phyloP scores from a whole-genome alignment of 257 asterid genomes.

The Przewalskia tangutica region DNA sequence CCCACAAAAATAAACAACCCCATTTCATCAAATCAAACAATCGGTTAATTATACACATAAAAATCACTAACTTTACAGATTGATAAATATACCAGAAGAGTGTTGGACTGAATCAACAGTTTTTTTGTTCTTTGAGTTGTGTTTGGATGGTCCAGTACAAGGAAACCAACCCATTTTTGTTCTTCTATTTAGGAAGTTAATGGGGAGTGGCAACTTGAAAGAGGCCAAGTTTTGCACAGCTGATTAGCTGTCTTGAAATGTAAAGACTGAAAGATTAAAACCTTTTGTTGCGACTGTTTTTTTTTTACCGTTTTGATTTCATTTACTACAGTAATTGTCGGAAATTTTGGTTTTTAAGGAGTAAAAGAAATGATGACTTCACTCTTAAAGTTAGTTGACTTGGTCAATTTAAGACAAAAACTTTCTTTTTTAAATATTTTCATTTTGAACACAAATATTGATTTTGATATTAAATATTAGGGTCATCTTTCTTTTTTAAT shows the following conservation, averaged over 20 bases:
- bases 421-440: background rate
- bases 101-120: conserved; percentile 26
- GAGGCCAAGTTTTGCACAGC: background rate
- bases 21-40: background rate
- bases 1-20: background rate
- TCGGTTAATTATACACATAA: background rate
- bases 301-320: background rate
- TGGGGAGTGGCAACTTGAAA: background rate
- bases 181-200: background rate
- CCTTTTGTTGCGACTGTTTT: background rate
- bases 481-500: no score
- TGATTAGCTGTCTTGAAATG: background rate
- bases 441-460: no score
- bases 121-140: conserved; percentile 20
- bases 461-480: no score
- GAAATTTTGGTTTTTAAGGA: background rate
- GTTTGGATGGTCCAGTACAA: conserved; percentile 54
- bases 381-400: background rate
- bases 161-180: conserved; percentile 63
- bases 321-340: background rate
- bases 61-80: background rate
- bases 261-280: background rate
- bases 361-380: background rate
- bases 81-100: conserved; percentile 26
- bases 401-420: background rate